phyloP scores from a whole-genome alignment of 306 rosid genomes.

The Corylus americana region DNA sequence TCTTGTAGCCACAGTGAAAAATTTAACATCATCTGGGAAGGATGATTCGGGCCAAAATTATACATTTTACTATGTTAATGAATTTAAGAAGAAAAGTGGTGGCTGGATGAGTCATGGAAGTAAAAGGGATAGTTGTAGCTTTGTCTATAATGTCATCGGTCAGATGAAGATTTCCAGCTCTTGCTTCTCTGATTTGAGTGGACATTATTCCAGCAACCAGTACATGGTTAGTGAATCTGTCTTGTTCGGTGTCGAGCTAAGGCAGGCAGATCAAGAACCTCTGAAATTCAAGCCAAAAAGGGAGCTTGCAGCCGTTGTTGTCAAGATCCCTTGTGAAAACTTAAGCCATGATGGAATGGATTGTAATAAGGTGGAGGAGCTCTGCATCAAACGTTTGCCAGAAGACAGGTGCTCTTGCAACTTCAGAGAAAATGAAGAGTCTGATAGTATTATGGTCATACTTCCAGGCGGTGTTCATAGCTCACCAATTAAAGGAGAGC shows the following conservation, averaged over 20 bases:
- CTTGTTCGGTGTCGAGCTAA: conserved; percentile 55
- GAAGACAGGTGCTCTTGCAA: conserved; percentile 44
- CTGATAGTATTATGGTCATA: conserved; percentile 47
- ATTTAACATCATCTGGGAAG: conserved; percentile 52
- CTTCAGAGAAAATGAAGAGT: conserved; percentile 39
- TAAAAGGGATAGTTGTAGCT: conserved; percentile 57
- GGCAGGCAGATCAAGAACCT: conserved; percentile 47
- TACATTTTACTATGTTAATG: conserved; percentile 72
- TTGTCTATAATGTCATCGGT: conserved; percentile 65
- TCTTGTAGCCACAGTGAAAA: conserved; percentile 70
- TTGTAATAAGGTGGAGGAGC: conserved; percentile 29
- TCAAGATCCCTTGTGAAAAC: conserved; percentile 53
- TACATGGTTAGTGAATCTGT: conserved; percentile 57
- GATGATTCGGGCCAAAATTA: conserved; percentile 57
- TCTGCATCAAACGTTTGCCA: conserved; percentile 38
- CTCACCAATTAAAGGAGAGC: conserved; percentile 68
- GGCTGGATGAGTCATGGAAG: conserved; percentile 71
- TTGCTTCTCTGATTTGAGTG: conserved; percentile 34
- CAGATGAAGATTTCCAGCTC: conserved; percentile 74
- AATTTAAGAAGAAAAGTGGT: conserved; percentile 73
- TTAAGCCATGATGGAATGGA: conserved; percentile 27
- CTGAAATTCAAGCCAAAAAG: conserved; percentile 35
- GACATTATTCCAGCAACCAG: conserved; percentile 30
- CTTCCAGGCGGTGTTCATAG: conserved; percentile 84
- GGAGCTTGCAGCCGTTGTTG: conserved; percentile 81